phyloP scores from a whole-genome alignment of 129 eudicot species.

The Tanacetum coccineum region DNA sequence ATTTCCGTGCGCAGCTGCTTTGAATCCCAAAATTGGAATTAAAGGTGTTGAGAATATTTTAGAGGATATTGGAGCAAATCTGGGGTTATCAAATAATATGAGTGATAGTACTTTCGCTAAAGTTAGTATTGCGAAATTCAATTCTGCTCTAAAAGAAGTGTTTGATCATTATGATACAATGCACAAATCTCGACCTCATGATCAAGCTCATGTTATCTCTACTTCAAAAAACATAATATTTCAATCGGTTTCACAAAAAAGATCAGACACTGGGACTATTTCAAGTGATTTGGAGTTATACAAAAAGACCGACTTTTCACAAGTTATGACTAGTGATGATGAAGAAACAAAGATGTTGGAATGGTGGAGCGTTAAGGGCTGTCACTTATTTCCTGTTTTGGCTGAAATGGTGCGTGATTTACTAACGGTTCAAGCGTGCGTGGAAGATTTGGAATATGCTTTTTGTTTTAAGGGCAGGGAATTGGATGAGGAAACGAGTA shows the following conservation, averaged over 20 bases:
- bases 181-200: conserved; percentile 5
- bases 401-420: conserved; percentile 14
- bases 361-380: conserved; percentile 21
- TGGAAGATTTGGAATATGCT: background rate
- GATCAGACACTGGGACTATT: background rate
- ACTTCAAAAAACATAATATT: background rate
- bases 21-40: no score
- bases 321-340: conserved; percentile 15
- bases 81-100: no score
- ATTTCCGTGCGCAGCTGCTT: no score
- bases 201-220: background rate
- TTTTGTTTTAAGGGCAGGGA: conserved; percentile 22
- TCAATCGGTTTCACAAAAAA: conserved; percentile 6
- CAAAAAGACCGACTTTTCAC: conserved; percentile 1
- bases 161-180: conserved; percentile 10
- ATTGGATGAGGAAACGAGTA: background rate
- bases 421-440: conserved; percentile 14
- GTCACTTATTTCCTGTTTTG: conserved; percentile 17
- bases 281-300: conserved; percentile 20
- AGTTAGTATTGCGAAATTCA: background rate
- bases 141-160: background rate
- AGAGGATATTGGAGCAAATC: no score
- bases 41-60: no score
- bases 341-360: conserved; percentile 6
- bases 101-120: background rate